Evolutionary conservation across 106 monocot genomes (phyloP), one percentile per base, ranked within the genome.

Genomic region (Amphibolis antarctica): DNA sequence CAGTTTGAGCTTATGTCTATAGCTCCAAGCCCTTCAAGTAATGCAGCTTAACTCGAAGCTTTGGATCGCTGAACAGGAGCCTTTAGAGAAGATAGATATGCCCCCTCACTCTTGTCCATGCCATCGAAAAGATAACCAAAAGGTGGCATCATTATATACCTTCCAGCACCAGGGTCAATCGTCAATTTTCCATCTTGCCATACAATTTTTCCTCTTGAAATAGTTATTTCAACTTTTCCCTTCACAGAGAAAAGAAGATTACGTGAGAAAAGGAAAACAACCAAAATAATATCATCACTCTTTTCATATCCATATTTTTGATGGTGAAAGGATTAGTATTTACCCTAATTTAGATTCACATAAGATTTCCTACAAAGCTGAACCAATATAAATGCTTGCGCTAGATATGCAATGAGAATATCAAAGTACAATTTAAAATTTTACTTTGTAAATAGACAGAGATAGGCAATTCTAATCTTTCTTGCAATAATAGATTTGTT

Each of bases 201-300:
- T 4, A 98, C 96, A 23, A 98, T 59, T 58, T 68, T 82, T 45
- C 96, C 96, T 52, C 78, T 68, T 63, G 96, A 90, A 72, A 98
- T 91, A 5, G 90, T 91, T 28, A 85, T 69, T 77, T 98, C 96
- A 21, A 98, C 90, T 73, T 79, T 98, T 21, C 96, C 96, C 96
- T 98, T 55, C 9, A 75, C 12, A 55, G 24, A 21, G 21, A 13
- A 30, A 60, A 19, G 14, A 55, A 21, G 54, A 9, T 26, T 4
- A 36, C 36, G 7, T 36, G 25, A 28, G 13, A 57, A 30, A 18
- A 11, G 57, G 25, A 57, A 57, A 60, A 43, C 17, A 26, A 60
- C 21, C 18, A 11, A 42, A 21, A 12, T 9, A 18, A 21, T 2
- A 27, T 59, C 10, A 27, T 10, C 12, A 49, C 36, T 36, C 36